Base-by-base conservation (phyloP, 2,329 filamentous ascomycete species). In the Colletotrichum liaoningense region DNA sequence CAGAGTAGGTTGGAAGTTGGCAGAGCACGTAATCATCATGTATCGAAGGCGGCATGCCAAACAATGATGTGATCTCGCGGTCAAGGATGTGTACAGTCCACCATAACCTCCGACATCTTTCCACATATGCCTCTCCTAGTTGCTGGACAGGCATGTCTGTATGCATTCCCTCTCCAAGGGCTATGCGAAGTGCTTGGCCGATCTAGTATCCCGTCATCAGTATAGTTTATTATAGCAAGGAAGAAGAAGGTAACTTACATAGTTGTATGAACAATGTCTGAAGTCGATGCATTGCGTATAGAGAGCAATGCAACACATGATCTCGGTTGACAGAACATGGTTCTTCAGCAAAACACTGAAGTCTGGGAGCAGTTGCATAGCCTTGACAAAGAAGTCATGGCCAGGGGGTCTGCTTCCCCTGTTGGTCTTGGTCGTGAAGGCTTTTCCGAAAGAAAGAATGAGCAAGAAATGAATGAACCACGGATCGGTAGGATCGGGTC, bases 1-100 rank as follows among this genome's bases (percentile, higher is more conserved):
- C 81, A 0, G 73, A 74, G 19, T 80, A 82, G 2, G 77, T 76
- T 0, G 81, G 81, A 1, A 83, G 76, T 35, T 82, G 80, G 0
- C 86, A 84, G 8, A 85, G 82, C 0, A 90, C 83, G 55, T 89
- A 86, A n/a, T 88, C 84, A 52, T 89, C 87, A 24, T 81, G 80
- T 2, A 89, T 81, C 0, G 86, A 84, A 58, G 86, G 83, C 0
- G 88, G 88, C 0, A 88, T 74, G 0, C 88, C 88, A 84, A 89
- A 88, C 2, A 89, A 74, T 0, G 86, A 87, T 1, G 86, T 87
- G 83, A 89, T 88, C 74, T 89, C 84, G 2, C 87, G 83, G 66
- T 89, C 88, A 1, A 89, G 78, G 1, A 89, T 81, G 54, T 88
- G 89, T 0, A 88, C 81, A 0, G 88, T 89, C 87, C 87, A 89